Evolutionary conservation across 2,329 filamentous ascomycete genomes (phyloP), one percentile per base, ranked within the genome.

Genomic region (Phyllosticta citribraziliensis): DNA sequence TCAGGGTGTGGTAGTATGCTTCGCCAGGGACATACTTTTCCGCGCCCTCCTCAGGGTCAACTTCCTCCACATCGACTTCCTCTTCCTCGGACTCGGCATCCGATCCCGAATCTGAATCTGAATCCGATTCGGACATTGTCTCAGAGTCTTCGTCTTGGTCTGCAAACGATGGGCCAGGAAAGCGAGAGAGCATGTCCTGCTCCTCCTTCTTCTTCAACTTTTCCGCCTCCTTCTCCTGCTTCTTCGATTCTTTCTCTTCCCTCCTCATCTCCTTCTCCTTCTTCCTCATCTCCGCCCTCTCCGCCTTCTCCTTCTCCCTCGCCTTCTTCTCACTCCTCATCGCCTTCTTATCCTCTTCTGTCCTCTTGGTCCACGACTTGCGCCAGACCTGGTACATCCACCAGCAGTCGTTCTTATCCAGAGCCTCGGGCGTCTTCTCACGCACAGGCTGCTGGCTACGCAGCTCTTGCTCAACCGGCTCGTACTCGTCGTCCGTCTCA

Each of bases 371-470:
- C 52, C 52, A 60, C 24, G 22, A 27, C n/a, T 35, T 27, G 24
- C 58, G 58, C 12, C 5, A 30, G n/a, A 60, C 52, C n/a, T 56
- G 58, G 22, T 60, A 60, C 6, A 33, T n/a, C 19, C 33, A 60
- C 52, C 53, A 60, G 24, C 50, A 40, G 24, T 60, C 52, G 22
- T 56, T 52, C 12, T 55, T 35, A 25, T 52, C 25, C 12, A 60
- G 58, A 5, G 58, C 52, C 17, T 52, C 24, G 9, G 58, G 58
- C 2, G 33, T 50, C 11, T 5, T 52, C 30, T 6, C 52, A 47
- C 17, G 40, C 40, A 47, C 17, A n/a, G 22, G 33, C 50, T 14
- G 14, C 25, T 20, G 20, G n/a, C n/a, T 2, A 25, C 19, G 3
- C 9, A 11, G 5, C 40, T 35, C 6, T 20, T 33, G 19, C 22